Conservation (phyloP, 805 yeast species). For the Nakazawaea peltata region DNA sequence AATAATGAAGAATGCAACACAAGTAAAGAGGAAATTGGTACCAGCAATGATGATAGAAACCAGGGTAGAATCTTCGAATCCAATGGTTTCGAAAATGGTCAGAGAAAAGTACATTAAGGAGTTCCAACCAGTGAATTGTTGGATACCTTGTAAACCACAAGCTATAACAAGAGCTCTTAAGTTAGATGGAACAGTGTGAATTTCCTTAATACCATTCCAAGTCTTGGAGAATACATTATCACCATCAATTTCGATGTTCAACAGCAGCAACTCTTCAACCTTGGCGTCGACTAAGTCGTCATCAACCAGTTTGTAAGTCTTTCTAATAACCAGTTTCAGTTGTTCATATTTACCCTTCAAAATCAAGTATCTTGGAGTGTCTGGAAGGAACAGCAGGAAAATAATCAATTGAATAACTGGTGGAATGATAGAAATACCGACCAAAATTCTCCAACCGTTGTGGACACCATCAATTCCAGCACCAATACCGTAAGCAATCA, state of each 20-base stretch:
- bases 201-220: slow-evolving; percentile 52
- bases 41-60: slow-evolving; percentile 92
- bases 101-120: slow-evolving; percentile 93
- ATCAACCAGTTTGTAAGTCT: slow-evolving; percentile 55
- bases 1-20: slow-evolving; percentile 78
- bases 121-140: slow-evolving; percentile 95
- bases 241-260: slow-evolving; percentile 40
- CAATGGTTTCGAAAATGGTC: slow-evolving; percentile 86
- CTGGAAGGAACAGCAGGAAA: slow-evolving; percentile 80
- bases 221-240: slow-evolving; percentile 37
- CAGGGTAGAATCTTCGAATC: slow-evolving; percentile 85
- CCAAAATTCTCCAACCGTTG: slow-evolving; percentile 91
- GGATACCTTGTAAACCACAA: slow-evolving; percentile 92
- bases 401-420: slow-evolving; percentile 69
- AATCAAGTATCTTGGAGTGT: slow-evolving; percentile 87
- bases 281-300: slow-evolving; percentile 58
- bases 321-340: slow-evolving; percentile 60
- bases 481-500: slow-evolving; percentile 89
- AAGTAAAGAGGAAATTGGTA: slow-evolving; percentile 85
- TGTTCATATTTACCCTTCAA: slow-evolving; percentile 55
- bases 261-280: slow-evolving; percentile 52
- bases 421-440: slow-evolving; percentile 86
- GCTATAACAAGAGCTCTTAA: slow-evolving; percentile 84
- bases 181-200: slow-evolving; percentile 68
- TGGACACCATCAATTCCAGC: slow-evolving; percentile 68